These are phyloP conservation scores for Geranium rotundifolium DNA, from an alignment of 345 rosid species.

Conservation along the genomic window DNA sequence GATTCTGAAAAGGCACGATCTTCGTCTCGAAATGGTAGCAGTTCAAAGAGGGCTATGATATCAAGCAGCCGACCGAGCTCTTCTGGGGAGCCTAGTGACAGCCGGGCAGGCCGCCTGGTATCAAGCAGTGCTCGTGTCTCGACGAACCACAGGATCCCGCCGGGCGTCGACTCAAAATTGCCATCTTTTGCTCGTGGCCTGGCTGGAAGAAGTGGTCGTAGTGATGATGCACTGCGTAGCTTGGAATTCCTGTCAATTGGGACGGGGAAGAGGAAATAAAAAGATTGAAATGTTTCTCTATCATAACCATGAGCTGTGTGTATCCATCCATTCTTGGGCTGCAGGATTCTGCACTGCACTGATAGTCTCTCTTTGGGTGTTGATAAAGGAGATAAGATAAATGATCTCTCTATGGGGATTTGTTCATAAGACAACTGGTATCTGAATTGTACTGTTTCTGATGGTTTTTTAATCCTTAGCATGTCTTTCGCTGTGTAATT, in stretches of 20 bases:
- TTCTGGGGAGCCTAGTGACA: slow-evolving; percentile 66
- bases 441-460: no score
- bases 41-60: slow-evolving; percentile 53
- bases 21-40: slow-evolving; percentile 56
- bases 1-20: slow-evolving; percentile 53
- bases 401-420: no score
- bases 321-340: no score
- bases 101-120: slow-evolving; percentile 48
- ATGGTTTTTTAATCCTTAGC: no score
- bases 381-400: no score
- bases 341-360: no score
- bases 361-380: no score
- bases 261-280: slow-evolving; percentile 42
- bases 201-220: slow-evolving; percentile 30
- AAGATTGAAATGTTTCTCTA: no score
- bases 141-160: slow-evolving; percentile 51
- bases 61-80: slow-evolving; percentile 58
- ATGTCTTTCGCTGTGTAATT: no score
- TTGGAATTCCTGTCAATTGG: slow-evolving; percentile 68
- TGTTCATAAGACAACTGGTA: no score
- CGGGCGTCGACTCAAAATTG: slow-evolving; percentile 51
- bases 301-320: no score
- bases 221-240: slow-evolving; percentile 64
- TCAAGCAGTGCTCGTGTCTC: slow-evolving; percentile 49
- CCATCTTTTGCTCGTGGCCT: slow-evolving; percentile 43